Base-by-base conservation (phyloP, 2,329 filamentous ascomycete genomes). In the Ceratocystis diversiconidia region DNA sequence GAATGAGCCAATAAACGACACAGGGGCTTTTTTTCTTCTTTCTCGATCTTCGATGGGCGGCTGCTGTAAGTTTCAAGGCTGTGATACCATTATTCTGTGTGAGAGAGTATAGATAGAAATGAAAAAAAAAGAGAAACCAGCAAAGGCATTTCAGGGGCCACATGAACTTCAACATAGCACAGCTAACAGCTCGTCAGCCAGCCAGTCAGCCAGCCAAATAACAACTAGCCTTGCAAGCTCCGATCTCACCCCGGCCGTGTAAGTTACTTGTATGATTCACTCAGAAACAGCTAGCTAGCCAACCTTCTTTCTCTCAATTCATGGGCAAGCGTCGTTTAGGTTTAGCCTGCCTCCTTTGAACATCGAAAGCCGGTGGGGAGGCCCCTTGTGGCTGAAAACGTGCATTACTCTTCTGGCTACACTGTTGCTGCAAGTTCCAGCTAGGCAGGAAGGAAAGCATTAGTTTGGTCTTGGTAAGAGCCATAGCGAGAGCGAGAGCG, bases 281-380 rank as follows among this genome's bases (percentile, higher is more conserved):
- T 15, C 60, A 32, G 55, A 59, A 57, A 64, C 32, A 28, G 48
- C 52, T 64, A 52, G 44, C 55, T 60, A 43, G 25, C 19, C 32
- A 43, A 30, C n/a, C 19, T 41, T 50, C 28, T 64, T 22, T 43
- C 32, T 41, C 63, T 64, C 28, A 43, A 43, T 60, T 62, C 15
- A n/a, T 59, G 17, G 44, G 46, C 22, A 44, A 5, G 32, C 32
- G 59, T 64, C 63, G 10, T 59, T 60, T 64, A 59, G 43, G 57
- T 44, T 60, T 62, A 19, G 19, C 60, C 32, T 15, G 36, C 32
- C 44, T 30, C 44, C 36, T 28, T 22, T 25, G 36, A 12, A 28
- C 55, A 36, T 59, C 28, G 32, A 36, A 59, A 36, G 55, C 55
- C 55, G 25, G 55, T n/a, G 55, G 28, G 55, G 17, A 59, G 55